Evolutionary conservation across 2,329 filamentous ascomycete genomes (phyloP).

Genomic region (Didymella arachidicola): DNA sequence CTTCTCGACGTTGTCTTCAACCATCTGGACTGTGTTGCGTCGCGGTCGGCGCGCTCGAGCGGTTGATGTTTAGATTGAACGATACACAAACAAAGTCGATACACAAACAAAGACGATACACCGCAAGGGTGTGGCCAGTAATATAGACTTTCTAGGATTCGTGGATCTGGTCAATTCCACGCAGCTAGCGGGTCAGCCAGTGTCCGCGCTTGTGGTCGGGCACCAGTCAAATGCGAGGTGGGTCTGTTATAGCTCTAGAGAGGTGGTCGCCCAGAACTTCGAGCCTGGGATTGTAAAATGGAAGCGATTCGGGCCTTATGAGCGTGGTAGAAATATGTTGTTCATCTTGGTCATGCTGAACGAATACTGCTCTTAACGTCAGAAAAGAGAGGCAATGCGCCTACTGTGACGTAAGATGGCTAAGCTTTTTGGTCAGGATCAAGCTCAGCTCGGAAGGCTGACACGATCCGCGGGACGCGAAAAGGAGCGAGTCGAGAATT

Average conservation of each 20-base stretch:
- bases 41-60: constrained; percentile 4
- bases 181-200: constrained; percentile 22
- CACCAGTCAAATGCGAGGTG: constrained; percentile 7
- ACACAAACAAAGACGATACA: neutral
- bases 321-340: neutral
- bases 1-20: constrained; percentile 60
- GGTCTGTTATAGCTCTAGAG: constrained; percentile 4
- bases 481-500: constrained; percentile 6
- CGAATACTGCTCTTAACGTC: neutral
- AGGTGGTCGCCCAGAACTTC: neutral
- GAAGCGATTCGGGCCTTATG: neutral
- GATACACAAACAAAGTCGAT: neutral
- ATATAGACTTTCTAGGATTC: constrained; percentile 8
- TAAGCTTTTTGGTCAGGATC: constrained; percentile 7
- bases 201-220: constrained; percentile 17
- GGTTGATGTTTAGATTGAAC: neutral
- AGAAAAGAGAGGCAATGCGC: neutral
- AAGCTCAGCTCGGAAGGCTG: constrained; percentile 16
- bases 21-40: constrained; percentile 45
- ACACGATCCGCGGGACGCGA: constrained; percentile 4
- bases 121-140: neutral
- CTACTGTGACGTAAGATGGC: constrained; percentile 7
- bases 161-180: constrained; percentile 13
- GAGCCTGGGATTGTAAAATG: neutral
- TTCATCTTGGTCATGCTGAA: neutral